phyloP scores from a whole-genome alignment of 352 stramenopile genomes.

The Blastocystis sp. region DNA sequence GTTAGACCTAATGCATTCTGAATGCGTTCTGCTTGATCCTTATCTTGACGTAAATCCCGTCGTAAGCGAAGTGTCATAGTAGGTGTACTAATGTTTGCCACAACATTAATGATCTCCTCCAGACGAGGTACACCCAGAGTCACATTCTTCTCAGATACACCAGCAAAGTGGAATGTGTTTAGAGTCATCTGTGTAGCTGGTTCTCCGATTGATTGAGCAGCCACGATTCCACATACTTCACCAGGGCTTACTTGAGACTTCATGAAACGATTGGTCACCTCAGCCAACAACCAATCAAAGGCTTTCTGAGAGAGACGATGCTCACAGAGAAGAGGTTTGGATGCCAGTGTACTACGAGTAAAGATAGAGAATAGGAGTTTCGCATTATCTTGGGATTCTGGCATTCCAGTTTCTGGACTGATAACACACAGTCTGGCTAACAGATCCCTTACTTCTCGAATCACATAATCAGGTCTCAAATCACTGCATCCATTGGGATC shows the following conservation, averaged over 20 bases:
- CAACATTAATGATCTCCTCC: constrained; percentile 98
- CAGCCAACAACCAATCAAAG: constrained; percentile 84
- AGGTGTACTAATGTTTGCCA: constrained; percentile 91
- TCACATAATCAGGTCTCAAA: constrained; percentile 68
- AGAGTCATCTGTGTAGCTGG: constrained; percentile 99
- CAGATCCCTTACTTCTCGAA: constrained; percentile 82
- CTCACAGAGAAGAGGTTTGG: constrained; percentile 88
- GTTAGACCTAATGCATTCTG: constrained; percentile 87
- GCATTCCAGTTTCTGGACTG: constrained; percentile 83
- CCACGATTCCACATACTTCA: constrained; percentile 95
- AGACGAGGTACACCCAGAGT: constrained; percentile 95
- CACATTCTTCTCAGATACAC: constrained; percentile 98
- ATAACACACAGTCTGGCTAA: constrained; percentile 89
- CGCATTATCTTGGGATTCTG: constrained; percentile 92
- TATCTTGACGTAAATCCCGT: constrained; percentile 67
- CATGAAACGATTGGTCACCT: constrained; percentile 93
- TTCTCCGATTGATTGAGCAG: constrained; percentile 96
- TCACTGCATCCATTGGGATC: constrained; percentile 65
- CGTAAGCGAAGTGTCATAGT: constrained; percentile 79
- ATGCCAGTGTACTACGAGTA: constrained; percentile 85
- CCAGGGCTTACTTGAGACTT: constrained; percentile 85
- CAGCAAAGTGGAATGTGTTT: constrained; percentile 99
- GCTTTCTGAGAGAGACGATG: constrained; percentile 87
- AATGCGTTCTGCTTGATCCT: constrained; percentile 70
- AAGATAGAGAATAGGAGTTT: constrained; percentile 95